phyloP scores from a whole-genome alignment of 2,329 filamentous ascomycete species.

The Rhytidhysteron rufulum region DNA sequence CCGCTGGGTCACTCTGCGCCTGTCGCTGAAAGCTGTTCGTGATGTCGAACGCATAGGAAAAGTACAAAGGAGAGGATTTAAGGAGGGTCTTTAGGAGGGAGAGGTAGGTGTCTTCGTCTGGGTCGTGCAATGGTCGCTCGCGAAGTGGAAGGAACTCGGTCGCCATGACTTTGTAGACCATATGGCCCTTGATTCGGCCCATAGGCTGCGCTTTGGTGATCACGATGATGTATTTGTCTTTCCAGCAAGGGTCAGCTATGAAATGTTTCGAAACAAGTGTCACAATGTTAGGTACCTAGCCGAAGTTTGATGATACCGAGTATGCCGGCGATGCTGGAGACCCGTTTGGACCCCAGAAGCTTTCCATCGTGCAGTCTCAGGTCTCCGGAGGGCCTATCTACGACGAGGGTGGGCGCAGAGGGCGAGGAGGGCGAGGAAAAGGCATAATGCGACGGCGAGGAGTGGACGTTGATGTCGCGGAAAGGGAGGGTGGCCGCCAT shows the following conservation, averaged over 20 bases:
- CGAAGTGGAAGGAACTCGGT: constrained; percentile 93
- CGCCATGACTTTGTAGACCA: constrained; percentile 87
- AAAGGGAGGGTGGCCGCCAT: constrained; percentile 66
- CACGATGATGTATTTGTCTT: constrained; percentile 94
- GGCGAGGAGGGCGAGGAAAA: constrained; percentile 95
- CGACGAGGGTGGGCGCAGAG: constrained; percentile 77
- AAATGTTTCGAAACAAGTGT: no score
- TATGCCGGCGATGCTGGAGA: constrained; percentile 93
- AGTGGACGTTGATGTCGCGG: constrained; percentile 95
- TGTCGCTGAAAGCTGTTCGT: constrained; percentile 97
- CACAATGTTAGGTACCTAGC: constrained; percentile 59
- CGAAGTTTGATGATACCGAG: constrained; percentile 90
- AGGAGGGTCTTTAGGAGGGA: constrained; percentile 76
- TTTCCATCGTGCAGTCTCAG: constrained; percentile 78
- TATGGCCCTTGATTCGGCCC: constrained; percentile 88
- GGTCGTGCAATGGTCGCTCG: constrained; percentile 85
- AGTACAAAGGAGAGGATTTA: constrained; percentile 87
- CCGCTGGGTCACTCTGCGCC: constrained; percentile 65
- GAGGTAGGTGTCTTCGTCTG: constrained; percentile 91
- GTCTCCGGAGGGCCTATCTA: constrained; percentile 91
- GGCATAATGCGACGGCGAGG: constrained; percentile 86
- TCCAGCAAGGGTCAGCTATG: constrained; percentile 18
- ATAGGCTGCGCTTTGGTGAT: constrained; percentile 93
- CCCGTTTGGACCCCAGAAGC: constrained; percentile 71
- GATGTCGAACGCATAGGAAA: constrained; percentile 94